Conservation (phyloP, 2,329 filamentous ascomycete genomes). For the Calonectria naviculata region DNA sequence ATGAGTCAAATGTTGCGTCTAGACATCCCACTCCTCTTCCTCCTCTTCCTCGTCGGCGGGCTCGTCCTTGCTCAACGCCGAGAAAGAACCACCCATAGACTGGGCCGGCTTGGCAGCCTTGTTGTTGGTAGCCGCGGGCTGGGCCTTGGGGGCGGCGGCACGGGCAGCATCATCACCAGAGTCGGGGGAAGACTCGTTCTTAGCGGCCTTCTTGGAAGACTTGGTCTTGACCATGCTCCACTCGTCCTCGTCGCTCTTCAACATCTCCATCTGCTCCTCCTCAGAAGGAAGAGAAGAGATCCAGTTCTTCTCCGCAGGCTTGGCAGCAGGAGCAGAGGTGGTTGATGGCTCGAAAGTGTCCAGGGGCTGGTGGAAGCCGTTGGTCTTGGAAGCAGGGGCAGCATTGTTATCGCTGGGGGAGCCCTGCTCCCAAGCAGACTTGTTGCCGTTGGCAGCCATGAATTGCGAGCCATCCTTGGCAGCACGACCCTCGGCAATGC, state of each 20-base stretch:
- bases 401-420: conserved; percentile 47
- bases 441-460: conserved; percentile 56
- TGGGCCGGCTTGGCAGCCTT: conserved; percentile 47
- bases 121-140: conserved; percentile 41
- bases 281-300: conserved; percentile 66
- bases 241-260: conserved; percentile 62
- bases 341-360: conserved; percentile 65
- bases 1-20: conserved; percentile 29
- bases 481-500: conserved; percentile 83
- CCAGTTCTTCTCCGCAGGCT: conserved; percentile 55
- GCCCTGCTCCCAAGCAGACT: conserved; percentile 57
- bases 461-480: conserved; percentile 82
- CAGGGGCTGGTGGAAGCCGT: conserved; percentile 59
- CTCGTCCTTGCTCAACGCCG: conserved; percentile 58
- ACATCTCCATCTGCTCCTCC: conserved; percentile 71
- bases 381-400: conserved; percentile 42
- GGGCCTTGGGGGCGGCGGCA: conserved; percentile 42
- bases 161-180: conserved; percentile 49
- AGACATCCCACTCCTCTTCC: conserved; percentile 65
- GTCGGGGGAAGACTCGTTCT: conserved; percentile 50
- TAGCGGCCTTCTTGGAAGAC: conserved; percentile 55
- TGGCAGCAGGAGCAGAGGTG: conserved; percentile 41
- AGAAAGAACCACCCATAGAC: conserved; percentile 58
- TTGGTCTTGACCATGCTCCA: conserved; percentile 71
- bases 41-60: conserved; percentile 52